phyloP scores from a whole-genome alignment of 768 basidiomycete species.

The Butyriboletus loyo region DNA sequence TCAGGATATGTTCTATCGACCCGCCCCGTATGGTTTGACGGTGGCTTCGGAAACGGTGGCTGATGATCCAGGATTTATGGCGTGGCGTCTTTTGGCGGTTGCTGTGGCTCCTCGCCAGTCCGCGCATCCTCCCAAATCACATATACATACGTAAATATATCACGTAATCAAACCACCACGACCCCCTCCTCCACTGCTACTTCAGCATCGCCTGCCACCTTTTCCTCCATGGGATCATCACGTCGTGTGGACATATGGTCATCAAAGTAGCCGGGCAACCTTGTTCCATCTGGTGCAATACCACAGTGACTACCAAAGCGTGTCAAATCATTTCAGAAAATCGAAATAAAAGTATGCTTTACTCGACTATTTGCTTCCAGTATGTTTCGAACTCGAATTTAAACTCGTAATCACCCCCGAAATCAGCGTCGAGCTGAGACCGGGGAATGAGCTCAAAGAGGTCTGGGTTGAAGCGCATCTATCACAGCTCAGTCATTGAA shows the following conservation, averaged over 20 bases:
- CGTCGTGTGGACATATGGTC: conserved; percentile 8
- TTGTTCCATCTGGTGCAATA: conserved; percentile 54
- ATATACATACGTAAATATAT: conserved; percentile 23
- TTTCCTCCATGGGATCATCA: not conserved
- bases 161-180: conserved; percentile 17
- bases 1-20: conserved; percentile 3
- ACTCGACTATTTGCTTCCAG: conserved; percentile 78
- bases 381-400: conserved; percentile 72
- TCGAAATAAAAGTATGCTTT: conserved; percentile 20
- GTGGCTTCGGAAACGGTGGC: conserved; percentile 23
- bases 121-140: not conserved
- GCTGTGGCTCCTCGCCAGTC: conserved; percentile 14
- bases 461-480: conserved; percentile 91
- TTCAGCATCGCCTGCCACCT: not conserved
- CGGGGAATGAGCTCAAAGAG: conserved; percentile 70
- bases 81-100: conserved; percentile 22
- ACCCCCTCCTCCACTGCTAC: not conserved
- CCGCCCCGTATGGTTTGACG: conserved; percentile 11
- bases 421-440: conserved; percentile 77
- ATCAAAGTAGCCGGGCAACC: conserved; percentile 34
- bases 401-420: conserved; percentile 73
- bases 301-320: conserved; percentile 47
- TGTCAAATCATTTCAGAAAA: not conserved
- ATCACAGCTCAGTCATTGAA: not conserved
- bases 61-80: conserved; percentile 29